These are phyloP conservation scores for Rhizoclosmatium globosum DNA, from an alignment of 192 early-diverging fungal species.

Conservation along the genomic window DNA sequence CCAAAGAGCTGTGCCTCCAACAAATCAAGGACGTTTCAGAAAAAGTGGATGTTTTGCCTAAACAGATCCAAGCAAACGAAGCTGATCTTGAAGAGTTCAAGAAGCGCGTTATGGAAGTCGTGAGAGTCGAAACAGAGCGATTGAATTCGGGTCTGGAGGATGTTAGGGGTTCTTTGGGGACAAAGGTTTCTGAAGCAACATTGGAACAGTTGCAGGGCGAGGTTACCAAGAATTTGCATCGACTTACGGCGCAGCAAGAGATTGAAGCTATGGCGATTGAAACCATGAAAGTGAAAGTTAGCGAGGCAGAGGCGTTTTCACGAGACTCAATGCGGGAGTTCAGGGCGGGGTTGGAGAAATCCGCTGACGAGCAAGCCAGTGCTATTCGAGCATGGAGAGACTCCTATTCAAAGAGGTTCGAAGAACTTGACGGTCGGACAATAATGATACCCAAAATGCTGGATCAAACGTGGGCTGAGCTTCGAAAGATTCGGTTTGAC, in stretches of 20 bases:
- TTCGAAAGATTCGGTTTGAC: conserved; percentile 37
- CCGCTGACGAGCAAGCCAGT: conserved; percentile 24
- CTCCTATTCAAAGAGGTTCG: conserved; percentile 25
- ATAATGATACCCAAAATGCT: conserved; percentile 33
- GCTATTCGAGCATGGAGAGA: conserved; percentile 26
- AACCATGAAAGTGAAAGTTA: conserved; percentile 13
- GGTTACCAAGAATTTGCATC: conserved; percentile 6
- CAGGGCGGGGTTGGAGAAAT: conserved; percentile 25
- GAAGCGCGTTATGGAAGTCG: conserved; percentile 14
- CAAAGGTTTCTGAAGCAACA: conserved; percentile 29
- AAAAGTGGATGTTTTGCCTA: conserved; percentile 32
- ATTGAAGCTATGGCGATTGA: conserved; percentile 30
- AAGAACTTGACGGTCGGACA: conserved; percentile 34
- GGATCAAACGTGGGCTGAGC: conserved; percentile 41
- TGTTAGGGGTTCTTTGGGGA: conserved; percentile 24
- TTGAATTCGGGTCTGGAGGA: conserved; percentile 2
- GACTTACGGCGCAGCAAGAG: conserved; percentile 31
- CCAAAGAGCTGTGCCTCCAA: conserved; percentile 15
- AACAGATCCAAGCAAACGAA: conserved; percentile 28
- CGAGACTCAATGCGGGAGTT: conserved; percentile 35
- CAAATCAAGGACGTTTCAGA: conserved; percentile 31
- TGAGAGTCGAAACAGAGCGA: conserved; percentile 19
- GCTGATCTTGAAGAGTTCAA: conserved; percentile 28
- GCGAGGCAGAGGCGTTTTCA: conserved; percentile 9
- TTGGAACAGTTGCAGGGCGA: conserved; percentile 39